These are phyloP conservation scores for Delphinella strobiligena DNA, from an alignment of 2,329 filamentous ascomycete genomes.

Conservation along the genomic window DNA sequence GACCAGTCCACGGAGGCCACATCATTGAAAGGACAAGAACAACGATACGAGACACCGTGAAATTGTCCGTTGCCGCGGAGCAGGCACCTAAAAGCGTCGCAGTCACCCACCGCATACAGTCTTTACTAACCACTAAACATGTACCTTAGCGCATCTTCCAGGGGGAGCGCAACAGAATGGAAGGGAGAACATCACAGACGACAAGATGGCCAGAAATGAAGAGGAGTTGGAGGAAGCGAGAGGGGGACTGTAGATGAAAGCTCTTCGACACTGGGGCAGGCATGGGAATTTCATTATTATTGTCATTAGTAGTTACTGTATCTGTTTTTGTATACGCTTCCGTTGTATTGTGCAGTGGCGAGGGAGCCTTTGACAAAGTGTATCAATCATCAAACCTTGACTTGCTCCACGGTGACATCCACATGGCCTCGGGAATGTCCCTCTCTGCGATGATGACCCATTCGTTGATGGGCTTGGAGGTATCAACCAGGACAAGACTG, in stretches of 20 bases:
- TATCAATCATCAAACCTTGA: conserved; percentile 4
- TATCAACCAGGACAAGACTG: conserved; percentile 27
- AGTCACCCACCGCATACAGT: neutral
- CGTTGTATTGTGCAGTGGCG: neutral
- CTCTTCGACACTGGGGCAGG: neutral
- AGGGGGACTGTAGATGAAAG: neutral
- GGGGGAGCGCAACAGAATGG: no score
- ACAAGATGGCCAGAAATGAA: no score
- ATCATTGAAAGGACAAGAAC: no score
- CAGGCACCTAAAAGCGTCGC: neutral
- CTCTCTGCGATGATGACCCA: conserved; percentile 26
- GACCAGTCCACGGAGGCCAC: no score
- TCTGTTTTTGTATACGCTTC: neutral
- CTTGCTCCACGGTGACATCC: conserved; percentile 9
- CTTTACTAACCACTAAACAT: neutral
- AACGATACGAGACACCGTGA: neutral
- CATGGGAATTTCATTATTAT: conserved; percentile 5
- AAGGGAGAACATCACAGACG: no score
- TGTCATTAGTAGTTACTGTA: conserved; percentile 6
- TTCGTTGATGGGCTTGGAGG: conserved; percentile 23
- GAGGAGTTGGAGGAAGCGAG: neutral
- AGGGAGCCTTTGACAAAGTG: neutral
- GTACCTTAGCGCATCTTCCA: neutral
- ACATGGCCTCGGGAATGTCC: conserved; percentile 10
- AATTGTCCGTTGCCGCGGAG: neutral